Base-by-base conservation (phyloP, 2,329 filamentous ascomycete species). In the Aspergillus sp. region DNA sequence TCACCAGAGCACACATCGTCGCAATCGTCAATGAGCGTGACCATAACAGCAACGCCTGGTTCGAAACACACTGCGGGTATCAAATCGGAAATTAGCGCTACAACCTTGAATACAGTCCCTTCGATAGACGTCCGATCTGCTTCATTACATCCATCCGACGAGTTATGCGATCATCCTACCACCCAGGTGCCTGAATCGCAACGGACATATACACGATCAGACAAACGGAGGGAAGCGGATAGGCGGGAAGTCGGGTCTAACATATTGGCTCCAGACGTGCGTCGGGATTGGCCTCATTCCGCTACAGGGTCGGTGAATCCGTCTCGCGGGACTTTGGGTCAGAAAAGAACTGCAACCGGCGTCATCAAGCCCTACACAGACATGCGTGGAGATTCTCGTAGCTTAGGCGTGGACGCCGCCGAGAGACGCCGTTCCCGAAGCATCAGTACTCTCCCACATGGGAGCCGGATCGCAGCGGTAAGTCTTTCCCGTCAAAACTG, bases 401-500 rank as follows among this genome's bases (percentile, higher is more conserved):
- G 20, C 21, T 72, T 73, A 6, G 78, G 52, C 66, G 57, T 53
- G 54, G 76, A 61, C 55, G 61, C 56, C 53, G 20, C 50, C 45
- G 52, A 55, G 49, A 65, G 63, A 49, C 81, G 81, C 25, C 88
- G 90, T 69, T 87, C 87, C 23, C 82, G 89, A 64, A 91, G 85
- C 57, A 84, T 84, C 44, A 93, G 89, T 68, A 80, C 85, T 51
- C 77, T 89, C 54, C 85, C 84, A 7, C 80, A 82, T 45, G 81
- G 83, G 45, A 89, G 83, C 64, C 87, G 85, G 60, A 89, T 93
- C 61, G 87, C 88, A 70, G 89, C 95, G 80, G 88, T 94, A 79
- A 78, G 60, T 54, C 51, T 54, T 17, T 14, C n/a, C 31, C 23
- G n/a, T 50, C 34, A 36, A 14, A 17, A 11, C 11, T 31, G 21